Conservation (phyloP, 257 asterid genomes). For the Echium plantagineum region DNA sequence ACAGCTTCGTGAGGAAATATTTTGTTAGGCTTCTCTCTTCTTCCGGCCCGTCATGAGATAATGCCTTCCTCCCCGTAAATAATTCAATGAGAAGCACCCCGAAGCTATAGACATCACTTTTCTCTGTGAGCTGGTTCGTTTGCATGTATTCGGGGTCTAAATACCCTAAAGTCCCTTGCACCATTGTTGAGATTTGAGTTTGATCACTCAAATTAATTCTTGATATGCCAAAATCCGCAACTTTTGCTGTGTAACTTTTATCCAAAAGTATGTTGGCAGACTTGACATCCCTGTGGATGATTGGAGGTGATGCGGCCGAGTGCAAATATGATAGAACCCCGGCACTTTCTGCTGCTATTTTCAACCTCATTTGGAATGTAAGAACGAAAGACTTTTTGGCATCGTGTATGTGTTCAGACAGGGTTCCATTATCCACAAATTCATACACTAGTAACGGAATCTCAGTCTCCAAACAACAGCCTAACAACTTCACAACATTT, state of each 20-base stretch:
- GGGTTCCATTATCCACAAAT: too few species aligned
- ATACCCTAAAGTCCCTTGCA: conserved; percentile 30
- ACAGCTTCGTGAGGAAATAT: conserved; percentile 14
- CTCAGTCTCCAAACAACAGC: too few species aligned
- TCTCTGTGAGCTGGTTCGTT: conserved; percentile 14
- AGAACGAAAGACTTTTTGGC: too few species aligned
- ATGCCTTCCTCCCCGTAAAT: conserved; percentile 13
- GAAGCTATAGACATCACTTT: conserved; percentile 34
- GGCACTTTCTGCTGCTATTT: too few species aligned
- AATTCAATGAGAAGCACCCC: conserved; percentile 28
- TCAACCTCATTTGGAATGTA: too few species aligned
- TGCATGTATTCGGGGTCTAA: conserved; percentile 32
- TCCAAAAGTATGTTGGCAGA: background rate
- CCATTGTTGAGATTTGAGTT: conserved; percentile 14
- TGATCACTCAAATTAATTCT: conserved; percentile 29
- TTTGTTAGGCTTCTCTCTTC: conserved; percentile 18
- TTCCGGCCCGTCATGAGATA: conserved; percentile 15
- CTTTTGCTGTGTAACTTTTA: conserved; percentile 13
- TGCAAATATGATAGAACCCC: too few species aligned
- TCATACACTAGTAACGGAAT: too few species aligned
- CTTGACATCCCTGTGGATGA: background rate
- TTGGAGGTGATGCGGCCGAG: too few species aligned
- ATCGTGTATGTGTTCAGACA: too few species aligned
- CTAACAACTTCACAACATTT: too few species aligned
- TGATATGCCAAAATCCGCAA: conserved; percentile 16